Percentiles rank a stretch among this genome's conserved stretches.
Conservation (phyloP, 192 early-diverging fungal genomes). For the Gaertneriomyces sp. region DNA sequence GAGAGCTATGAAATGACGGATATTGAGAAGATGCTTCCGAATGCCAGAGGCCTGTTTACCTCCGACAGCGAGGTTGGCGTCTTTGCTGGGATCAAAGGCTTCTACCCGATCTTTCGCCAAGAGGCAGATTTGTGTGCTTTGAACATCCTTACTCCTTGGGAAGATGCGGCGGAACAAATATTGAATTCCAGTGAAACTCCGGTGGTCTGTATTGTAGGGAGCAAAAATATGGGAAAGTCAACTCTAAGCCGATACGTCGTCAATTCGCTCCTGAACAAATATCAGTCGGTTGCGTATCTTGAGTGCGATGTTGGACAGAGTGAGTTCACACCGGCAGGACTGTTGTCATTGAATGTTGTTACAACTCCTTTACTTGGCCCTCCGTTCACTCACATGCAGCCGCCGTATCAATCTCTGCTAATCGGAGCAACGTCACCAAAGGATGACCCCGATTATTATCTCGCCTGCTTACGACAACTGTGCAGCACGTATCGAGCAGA, state of each 20-base stretch:
- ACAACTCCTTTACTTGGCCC: slow-evolving; percentile 69
- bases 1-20: not conserved
- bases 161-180: slow-evolving; percentile 11
- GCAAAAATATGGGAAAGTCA: slow-evolving; percentile 85
- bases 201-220: slow-evolving; percentile 68
- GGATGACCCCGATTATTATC: slow-evolving; percentile 79
- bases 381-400: slow-evolving; percentile 70
- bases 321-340: slow-evolving; percentile 79
- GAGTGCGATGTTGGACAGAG: slow-evolving; percentile 93
- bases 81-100: slow-evolving; percentile 12
- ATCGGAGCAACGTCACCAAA: slow-evolving; percentile 73
- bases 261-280: slow-evolving; percentile 75
- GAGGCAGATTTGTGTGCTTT: slow-evolving; percentile 22
- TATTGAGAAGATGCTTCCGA: not conserved
- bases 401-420: slow-evolving; percentile 66
- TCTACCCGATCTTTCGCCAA: slow-evolving; percentile 13
- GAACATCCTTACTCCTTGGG: slow-evolving; percentile 43
- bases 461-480: slow-evolving; percentile 62
- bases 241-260: slow-evolving; percentile 73
- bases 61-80: slow-evolving; percentile 30
- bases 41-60: not conserved
- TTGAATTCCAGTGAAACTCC: slow-evolving; percentile 2
- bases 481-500: slow-evolving; percentile 54
- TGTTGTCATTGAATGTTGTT: slow-evolving; percentile 74
- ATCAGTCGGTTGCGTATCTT: slow-evolving; percentile 71